These are phyloP conservation scores for Cystobasidium tubakii DNA, from an alignment of 768 basidiomycete species.

Conservation along the genomic window DNA sequence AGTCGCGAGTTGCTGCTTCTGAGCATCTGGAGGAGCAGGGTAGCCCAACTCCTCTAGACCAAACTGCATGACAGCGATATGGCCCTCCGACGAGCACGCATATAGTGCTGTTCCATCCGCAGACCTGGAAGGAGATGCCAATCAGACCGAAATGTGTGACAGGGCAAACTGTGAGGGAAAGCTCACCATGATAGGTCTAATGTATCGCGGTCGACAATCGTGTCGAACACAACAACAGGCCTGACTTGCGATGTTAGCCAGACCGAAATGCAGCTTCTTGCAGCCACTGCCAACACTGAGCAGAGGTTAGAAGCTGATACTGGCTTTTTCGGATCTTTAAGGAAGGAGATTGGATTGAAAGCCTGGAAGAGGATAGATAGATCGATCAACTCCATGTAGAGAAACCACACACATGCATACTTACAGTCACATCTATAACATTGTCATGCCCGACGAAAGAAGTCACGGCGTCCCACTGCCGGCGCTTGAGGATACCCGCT, in stretches of 20 bases:
- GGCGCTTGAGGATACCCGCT: conserved; percentile 85
- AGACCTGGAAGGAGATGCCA: conserved; percentile 58
- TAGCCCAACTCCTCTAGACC: conserved; percentile 32
- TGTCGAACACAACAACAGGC: conserved; percentile 84
- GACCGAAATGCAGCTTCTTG: conserved; percentile 85
- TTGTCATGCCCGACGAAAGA: conserved; percentile 95
- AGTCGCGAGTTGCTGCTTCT: conserved; percentile 17
- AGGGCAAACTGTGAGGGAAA: neutral
- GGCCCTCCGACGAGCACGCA: conserved; percentile 92
- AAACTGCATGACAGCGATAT: conserved; percentile 57
- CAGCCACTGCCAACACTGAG: conserved; percentile 85
- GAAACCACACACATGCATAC: no score
- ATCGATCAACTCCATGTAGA: neutral
- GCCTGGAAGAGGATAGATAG: conserved; percentile 53
- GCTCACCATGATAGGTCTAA: conserved; percentile 90
- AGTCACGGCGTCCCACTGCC: conserved; percentile 73
- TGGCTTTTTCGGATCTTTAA: conserved; percentile 61
- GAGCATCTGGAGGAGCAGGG: conserved; percentile 30
- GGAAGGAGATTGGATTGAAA: conserved; percentile 91
- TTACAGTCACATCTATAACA: conserved; percentile 87
- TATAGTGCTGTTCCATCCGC: conserved; percentile 86
- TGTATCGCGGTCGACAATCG: conserved; percentile 88
- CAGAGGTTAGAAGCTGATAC: conserved; percentile 62
- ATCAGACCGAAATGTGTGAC: conserved; percentile 17
- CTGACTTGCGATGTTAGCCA: conserved; percentile 92